phyloP scores from a whole-genome alignment of 2,329 filamentous ascomycete species.

The Penicillium sp. region DNA sequence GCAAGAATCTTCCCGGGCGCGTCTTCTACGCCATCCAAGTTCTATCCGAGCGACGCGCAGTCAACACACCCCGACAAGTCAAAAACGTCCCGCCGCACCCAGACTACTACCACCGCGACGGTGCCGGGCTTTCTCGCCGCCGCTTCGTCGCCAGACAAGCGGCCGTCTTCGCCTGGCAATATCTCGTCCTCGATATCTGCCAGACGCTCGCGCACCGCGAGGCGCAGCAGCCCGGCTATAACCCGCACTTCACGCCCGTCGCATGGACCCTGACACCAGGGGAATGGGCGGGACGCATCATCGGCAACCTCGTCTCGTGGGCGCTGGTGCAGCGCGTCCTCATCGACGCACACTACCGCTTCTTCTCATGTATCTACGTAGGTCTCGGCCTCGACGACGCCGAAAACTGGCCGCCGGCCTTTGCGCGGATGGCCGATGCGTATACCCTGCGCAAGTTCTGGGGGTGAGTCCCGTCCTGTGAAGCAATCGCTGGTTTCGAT shows the following conservation, averaged over 20 bases:
- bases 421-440: conserved; percentile 23
- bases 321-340: conserved; percentile 17
- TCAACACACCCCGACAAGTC: conserved; percentile 22
- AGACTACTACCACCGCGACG: conserved; percentile 10
- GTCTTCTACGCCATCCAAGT: conserved; percentile 6
- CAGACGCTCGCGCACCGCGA: neutral
- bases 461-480: conserved; percentile 22
- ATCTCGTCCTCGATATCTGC: conserved; percentile 16
- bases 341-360: conserved; percentile 22
- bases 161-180: conserved; percentile 22
- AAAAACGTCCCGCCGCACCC: conserved; percentile 22
- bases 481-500: neutral
- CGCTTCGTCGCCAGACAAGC: conserved; percentile 23
- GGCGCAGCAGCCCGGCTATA: neutral
- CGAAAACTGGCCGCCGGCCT: conserved; percentile 24
- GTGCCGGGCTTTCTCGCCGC: conserved; percentile 1
- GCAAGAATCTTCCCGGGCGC: conserved; percentile 1
- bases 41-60: conserved; percentile 16
- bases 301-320: conserved; percentile 13
- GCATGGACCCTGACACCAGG: conserved; percentile 9
- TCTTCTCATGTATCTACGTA: conserved; percentile 21
- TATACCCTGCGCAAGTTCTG: conserved; percentile 29
- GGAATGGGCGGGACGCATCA: conserved; percentile 12
- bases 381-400: conserved; percentile 13
- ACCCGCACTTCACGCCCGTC: neutral